phyloP scores from a whole-genome alignment of 345 rosid species.

The Euphorbia tirucalli region DNA sequence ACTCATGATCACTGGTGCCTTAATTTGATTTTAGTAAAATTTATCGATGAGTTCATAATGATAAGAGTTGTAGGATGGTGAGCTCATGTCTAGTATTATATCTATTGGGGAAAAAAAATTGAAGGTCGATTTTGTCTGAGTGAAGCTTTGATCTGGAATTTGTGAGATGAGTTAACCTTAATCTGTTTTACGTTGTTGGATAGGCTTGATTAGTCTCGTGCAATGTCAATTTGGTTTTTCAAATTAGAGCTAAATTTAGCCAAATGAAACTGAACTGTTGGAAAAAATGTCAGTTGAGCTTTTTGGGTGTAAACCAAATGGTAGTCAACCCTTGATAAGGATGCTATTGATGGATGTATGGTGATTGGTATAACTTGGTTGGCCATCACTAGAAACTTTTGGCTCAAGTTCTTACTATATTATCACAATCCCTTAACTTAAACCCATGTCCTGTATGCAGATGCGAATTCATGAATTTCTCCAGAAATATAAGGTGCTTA shows the following conservation, averaged over 20 bases:
- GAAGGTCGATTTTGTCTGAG: no score
- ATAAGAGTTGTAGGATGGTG: no score
- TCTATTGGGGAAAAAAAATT: no score
- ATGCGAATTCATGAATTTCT: conserved; percentile 64
- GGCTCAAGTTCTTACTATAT: background rate
- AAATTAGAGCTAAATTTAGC: background rate
- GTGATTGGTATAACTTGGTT: background rate
- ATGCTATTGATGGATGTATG: background rate
- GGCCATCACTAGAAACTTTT: background rate
- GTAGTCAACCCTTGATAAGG: background rate
- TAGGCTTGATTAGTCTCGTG: background rate
- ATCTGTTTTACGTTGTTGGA: background rate
- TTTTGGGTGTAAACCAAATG: background rate
- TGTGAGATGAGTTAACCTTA: background rate
- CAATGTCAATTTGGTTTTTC: background rate
- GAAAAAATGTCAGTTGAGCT: background rate
- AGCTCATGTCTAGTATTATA: no score
- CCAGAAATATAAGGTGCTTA: conserved; percentile 55
- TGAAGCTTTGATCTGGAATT: background rate
- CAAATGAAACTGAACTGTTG: background rate
- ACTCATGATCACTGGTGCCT: background rate
- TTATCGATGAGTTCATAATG: no score
- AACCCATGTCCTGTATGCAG: conserved; percentile 33
- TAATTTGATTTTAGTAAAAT: background rate
- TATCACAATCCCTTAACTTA: background rate